A percentile compares a stretch with the other conserved stretches of the same genome.
phyloP scores from a whole-genome alignment of 192 early-diverging fungal genomes.

The Coemansia interrupta region DNA sequence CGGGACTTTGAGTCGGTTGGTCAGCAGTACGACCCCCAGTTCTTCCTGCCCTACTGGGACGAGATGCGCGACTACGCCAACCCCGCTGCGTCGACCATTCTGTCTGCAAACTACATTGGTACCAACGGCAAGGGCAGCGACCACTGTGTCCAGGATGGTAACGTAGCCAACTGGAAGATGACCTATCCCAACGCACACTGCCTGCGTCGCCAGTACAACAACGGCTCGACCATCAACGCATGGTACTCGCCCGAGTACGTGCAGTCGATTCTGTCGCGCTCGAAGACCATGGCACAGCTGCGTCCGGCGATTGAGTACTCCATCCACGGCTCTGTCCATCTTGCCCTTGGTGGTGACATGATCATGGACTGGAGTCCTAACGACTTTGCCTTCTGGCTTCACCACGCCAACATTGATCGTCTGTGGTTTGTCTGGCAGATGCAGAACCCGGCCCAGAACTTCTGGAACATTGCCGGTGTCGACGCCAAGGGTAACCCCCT shows the following conservation, averaged over 20 bases:
- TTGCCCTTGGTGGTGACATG: slow-evolving; percentile 53
- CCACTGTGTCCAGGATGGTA: slow-evolving; percentile 35
- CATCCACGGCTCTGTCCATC: slow-evolving; percentile 45
- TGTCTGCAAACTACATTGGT: slow-evolving; percentile 34
- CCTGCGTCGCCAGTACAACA: slow-evolving; percentile 48
- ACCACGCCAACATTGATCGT: slow-evolving; percentile 55
- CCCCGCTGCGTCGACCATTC: slow-evolving; percentile 32
- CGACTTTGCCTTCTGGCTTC: slow-evolving; percentile 55
- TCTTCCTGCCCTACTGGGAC: slow-evolving; percentile 56
- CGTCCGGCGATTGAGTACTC: slow-evolving; percentile 46
- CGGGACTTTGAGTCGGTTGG: slow-evolving; percentile 51
- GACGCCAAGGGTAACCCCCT: slow-evolving; percentile 21
- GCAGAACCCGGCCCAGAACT: slow-evolving; percentile 40
- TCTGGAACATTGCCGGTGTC: slow-evolving; percentile 31
- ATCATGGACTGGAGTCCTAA: slow-evolving; percentile 45
- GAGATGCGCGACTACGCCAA: slow-evolving; percentile 49
- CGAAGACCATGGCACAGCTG: slow-evolving; percentile 39
- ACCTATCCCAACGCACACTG: slow-evolving; percentile 40
- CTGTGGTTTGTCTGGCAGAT: slow-evolving; percentile 55
- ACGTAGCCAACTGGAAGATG: slow-evolving; percentile 20
- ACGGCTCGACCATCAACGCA: slow-evolving; percentile 33
- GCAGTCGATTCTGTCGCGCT: slow-evolving; percentile 39
- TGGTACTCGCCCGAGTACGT: slow-evolving; percentile 51
- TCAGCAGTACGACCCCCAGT: slow-evolving; percentile 22
- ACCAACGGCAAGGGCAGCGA: slow-evolving; percentile 34